A percentile compares a stretch with the other conserved stretches of the same genome.
phyloP scores from a whole-genome alignment of 129 eudicot genomes.

The Smallanthus sonchifolius region DNA sequence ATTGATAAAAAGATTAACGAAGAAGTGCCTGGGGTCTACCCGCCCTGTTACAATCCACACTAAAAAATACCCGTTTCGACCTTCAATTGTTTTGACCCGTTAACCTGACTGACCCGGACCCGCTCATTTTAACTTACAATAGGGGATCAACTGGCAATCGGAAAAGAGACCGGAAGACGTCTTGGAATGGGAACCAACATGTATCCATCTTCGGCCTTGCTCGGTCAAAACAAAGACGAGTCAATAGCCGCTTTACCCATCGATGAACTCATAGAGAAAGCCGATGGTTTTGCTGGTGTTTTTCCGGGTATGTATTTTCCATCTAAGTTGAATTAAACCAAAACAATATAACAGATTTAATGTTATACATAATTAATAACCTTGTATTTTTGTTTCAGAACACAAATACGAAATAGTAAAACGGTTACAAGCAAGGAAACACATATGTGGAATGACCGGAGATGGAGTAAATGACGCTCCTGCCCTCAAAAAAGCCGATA shows the following conservation, averaged over 20 bases:
- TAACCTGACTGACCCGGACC: not conserved
- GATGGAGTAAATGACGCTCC: slow-evolving; percentile 79
- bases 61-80: not conserved
- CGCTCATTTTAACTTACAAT: slow-evolving; percentile 25
- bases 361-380: not conserved
- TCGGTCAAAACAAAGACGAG: slow-evolving; percentile 96
- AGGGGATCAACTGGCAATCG: slow-evolving; percentile 99
- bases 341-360: not conserved
- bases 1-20: not conserved
- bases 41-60: not conserved
- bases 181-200: slow-evolving; percentile 99
- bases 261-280: slow-evolving; percentile 95
- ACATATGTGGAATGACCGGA: slow-evolving; percentile 77
- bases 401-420: slow-evolving; percentile 71
- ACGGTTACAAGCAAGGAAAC: slow-evolving; percentile 73
- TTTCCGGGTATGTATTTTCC: slow-evolving; percentile 67
- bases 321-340: not conserved
- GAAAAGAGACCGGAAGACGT: slow-evolving; percentile 97
- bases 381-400: slow-evolving; percentile 31
- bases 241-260: slow-evolving; percentile 88
- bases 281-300: slow-evolving; percentile 99
- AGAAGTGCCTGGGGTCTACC: not conserved
- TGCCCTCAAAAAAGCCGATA: slow-evolving; percentile 74
- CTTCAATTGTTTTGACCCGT: not conserved
- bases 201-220: slow-evolving; percentile 98